Evolutionary conservation across 768 basidiomycete genomes (phyloP), one percentile per base, ranked within the genome.

Genomic region (Vararia minispora): DNA sequence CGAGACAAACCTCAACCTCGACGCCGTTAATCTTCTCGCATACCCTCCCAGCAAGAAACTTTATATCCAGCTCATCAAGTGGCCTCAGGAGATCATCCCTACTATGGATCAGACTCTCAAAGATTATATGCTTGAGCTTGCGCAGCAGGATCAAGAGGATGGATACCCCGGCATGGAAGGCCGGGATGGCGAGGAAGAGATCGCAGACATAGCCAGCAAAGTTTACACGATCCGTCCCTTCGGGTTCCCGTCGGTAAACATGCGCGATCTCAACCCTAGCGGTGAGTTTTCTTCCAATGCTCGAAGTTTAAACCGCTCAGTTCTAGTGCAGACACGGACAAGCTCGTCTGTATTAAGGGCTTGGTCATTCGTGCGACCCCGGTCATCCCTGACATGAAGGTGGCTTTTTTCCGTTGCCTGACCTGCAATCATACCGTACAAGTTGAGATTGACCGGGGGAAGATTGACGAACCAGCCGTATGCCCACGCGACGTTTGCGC

Each of bases 341-440:
- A 97, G 59, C 78, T 99, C 14, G 85, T 95, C 14, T 81, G 76
- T 40, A 83, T 99, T 64, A 95, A 94, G 57, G 95, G 95, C 41
- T 76, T 99, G 6, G 90, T 98, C 51, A 98, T 99, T 44, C 84
- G 95, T 17, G 87, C 92, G 0, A 97, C 95, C 0, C 89, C 94
- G 9, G 85, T 99, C 52, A 97, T 98, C 42, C 95, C 95, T 3
- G 95, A 99, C 60, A 98, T 99, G 95, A 92, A 94, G 62, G 77
- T 78, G 47, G 95, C 94, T 16, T 98, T 99, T 68, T 99, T 99
- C 74, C 85, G 92, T 39, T 99, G 95, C 61, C 67, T 88, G 20
- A 84, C 82, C 26, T 99, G 95, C 58, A 83, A 83, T 28, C 95
- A 98, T 59, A 97, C 95, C n/a, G 79, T 90, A 6, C 90, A 90